Evolutionary conservation across 108 stramenopile species (phyloP).

Genomic region (Skeletonema marinoi): DNA sequence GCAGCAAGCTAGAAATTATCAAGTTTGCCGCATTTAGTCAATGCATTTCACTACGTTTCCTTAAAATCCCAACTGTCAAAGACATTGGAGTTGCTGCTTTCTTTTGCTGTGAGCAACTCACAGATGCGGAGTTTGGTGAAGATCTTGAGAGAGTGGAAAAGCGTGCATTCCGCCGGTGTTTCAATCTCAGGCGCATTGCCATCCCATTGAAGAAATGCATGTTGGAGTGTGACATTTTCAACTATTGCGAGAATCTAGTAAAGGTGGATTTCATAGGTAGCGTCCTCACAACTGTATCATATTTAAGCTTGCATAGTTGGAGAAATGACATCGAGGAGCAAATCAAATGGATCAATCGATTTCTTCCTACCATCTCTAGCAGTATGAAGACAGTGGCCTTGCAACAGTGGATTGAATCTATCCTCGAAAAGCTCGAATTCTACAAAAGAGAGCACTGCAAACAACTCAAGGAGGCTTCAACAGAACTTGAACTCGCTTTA

Average conservation of each 20-base stretch:
- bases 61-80: not conserved
- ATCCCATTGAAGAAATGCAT: not conserved
- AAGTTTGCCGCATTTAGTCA: not conserved
- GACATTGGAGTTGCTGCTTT: not conserved
- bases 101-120: conserved; percentile 1
- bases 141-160: not conserved
- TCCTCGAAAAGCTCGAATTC: not conserved
- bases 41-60: not conserved
- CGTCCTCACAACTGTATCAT: not conserved
- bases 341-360: not conserved
- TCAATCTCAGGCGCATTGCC: not conserved
- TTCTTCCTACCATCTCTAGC: not conserved
- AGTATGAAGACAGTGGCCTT: not conserved
- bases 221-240: not conserved
- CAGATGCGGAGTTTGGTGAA: not conserved
- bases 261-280: not conserved
- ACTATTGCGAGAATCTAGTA: not conserved
- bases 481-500: not conserved
- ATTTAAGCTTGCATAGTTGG: not conserved
- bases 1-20: not conserved
- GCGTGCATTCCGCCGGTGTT: not conserved
- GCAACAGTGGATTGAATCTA: not conserved
- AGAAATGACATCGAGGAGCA: conserved; percentile 1
- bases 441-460: not conserved
- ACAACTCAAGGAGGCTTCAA: not conserved